Evolutionary conservation across 805 yeast genomes (phyloP).

Genomic region (Metschnikowia dekortorum): DNA sequence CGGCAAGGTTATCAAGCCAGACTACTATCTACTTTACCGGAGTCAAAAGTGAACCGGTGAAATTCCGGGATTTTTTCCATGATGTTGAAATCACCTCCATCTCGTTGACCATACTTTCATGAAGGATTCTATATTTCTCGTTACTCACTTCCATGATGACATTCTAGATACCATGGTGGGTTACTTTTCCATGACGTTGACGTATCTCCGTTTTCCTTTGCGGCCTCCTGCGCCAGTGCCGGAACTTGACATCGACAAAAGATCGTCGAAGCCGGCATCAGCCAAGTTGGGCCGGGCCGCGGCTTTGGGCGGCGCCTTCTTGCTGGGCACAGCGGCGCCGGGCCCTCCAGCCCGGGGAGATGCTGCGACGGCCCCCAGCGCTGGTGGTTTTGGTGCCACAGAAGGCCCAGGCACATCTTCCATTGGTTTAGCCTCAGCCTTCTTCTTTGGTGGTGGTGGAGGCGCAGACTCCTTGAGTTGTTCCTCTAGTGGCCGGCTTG

Average conservation of each 20-base stretch:
- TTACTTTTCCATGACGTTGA: slow-evolving; percentile 15
- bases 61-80: no score
- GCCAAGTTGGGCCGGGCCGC: slow-evolving; percentile 23
- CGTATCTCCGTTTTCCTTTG: slow-evolving; percentile 17
- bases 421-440: slow-evolving; percentile 15
- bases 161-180: no score
- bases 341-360: slow-evolving; percentile 24
- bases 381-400: slow-evolving; percentile 10
- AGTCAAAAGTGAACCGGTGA: neutral
- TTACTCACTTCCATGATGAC: no score
- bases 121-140: no score
- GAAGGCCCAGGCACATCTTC: neutral
- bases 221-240: slow-evolving; percentile 11
- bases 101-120: no score
- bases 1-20: slow-evolving; percentile 41
- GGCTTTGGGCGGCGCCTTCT: slow-evolving; percentile 19
- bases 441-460: slow-evolving; percentile 61
- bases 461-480: slow-evolving; percentile 50
- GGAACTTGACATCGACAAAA: slow-evolving; percentile 23
- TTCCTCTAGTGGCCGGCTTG: slow-evolving; percentile 61
- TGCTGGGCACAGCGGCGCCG: slow-evolving; percentile 63
- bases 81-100: no score
- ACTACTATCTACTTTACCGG: slow-evolving; percentile 31
- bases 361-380: neutral
- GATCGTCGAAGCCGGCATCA: slow-evolving; percentile 39